phyloP scores from a whole-genome alignment of 495 filamentous ascomycete genomes.

The Penicillium arizonense region DNA sequence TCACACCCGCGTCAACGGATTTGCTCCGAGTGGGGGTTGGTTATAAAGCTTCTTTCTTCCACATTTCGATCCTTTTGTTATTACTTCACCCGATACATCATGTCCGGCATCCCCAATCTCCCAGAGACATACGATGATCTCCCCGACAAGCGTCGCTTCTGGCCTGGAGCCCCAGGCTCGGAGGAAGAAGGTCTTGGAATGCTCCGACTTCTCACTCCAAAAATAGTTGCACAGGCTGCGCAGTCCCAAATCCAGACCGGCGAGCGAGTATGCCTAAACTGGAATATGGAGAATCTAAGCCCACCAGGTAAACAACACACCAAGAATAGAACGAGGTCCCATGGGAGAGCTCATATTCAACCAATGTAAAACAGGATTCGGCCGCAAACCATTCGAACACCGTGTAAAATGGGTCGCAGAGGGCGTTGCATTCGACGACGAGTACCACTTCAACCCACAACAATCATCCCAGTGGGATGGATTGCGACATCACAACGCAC shows the following conservation, averaged over 20 bases:
- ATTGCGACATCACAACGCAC: constrained; percentile 57
- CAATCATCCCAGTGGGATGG: constrained; percentile 78
- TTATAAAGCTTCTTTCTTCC: too few relatives aligned
- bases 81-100: constrained; percentile 4
- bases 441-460: constrained; percentile 74
- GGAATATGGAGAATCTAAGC: constrained; percentile 50
- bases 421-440: constrained; percentile 60
- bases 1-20: constrained; percentile 5
- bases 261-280: constrained; percentile 50
- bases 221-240: constrained; percentile 46
- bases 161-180: constrained; percentile 44
- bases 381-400: constrained; percentile 55
- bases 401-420: constrained; percentile 51
- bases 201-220: constrained; percentile 48
- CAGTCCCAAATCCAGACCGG: constrained; percentile 48
- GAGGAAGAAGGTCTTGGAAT: constrained; percentile 54
- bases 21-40: constrained; percentile 4
- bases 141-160: constrained; percentile 48
- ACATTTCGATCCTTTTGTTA: background rate
- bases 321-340: background rate
- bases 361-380: constrained; percentile 39
- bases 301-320: constrained; percentile 31
- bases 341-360: background rate
- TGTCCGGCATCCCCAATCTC: constrained; percentile 22
- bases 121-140: constrained; percentile 48